Conservation (phyloP, 768 basidiomycete species). For the Gloeostereum incarnatum region DNA sequence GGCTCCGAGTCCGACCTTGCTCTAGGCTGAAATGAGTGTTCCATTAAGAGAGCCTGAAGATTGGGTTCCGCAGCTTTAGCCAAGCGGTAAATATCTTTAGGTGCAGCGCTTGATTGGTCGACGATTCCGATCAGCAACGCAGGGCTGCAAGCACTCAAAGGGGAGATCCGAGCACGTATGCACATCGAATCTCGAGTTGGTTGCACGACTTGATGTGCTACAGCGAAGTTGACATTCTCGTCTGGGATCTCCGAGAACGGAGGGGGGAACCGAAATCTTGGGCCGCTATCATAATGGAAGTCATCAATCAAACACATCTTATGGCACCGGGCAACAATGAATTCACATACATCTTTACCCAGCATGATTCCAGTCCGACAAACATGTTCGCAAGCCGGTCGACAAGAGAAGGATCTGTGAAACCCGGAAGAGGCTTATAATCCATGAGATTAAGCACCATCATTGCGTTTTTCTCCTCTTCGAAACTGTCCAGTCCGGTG, state of each 20-base stretch:
- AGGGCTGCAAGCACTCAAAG: not conserved
- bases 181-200: not conserved
- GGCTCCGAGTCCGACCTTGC: no score
- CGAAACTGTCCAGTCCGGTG: no score
- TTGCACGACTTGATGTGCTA: not conserved
- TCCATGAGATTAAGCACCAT: no score
- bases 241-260: not conserved
- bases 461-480: no score
- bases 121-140: not conserved
- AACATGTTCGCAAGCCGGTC: not conserved
- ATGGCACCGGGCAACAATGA: no score
- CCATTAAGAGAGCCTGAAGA: not conserved
- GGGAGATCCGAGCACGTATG: not conserved
- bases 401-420: no score
- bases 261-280: not conserved
- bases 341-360: not conserved
- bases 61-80: not conserved
- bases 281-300: not conserved
- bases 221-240: not conserved
- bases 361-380: not conserved
- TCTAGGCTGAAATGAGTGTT: not conserved
- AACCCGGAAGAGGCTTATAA: no score
- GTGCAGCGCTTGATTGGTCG: not conserved
- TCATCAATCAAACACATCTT: not conserved
- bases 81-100: not conserved